These are phyloP conservation scores for Crataegus laevigata DNA, from an alignment of 306 rosid genomes.

Conservation along the genomic window DNA sequence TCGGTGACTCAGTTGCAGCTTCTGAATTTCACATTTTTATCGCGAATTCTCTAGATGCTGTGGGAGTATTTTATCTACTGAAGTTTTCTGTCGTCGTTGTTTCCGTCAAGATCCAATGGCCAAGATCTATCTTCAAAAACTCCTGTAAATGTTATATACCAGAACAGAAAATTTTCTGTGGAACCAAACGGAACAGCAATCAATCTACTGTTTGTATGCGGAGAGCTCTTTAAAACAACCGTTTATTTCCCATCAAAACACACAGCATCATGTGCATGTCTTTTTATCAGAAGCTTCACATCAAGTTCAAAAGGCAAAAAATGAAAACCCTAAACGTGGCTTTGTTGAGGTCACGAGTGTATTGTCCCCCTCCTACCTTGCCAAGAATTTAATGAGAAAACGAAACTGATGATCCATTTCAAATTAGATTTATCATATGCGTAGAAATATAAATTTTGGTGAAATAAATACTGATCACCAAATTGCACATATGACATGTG, in stretches of 20 bases:
- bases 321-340: conserved; percentile 12
- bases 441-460: too few species aligned
- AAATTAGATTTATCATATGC: neutral
- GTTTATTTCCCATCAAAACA: neutral
- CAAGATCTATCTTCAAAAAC: neutral
- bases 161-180: neutral
- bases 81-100: neutral
- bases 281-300: neutral
- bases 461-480: too few species aligned
- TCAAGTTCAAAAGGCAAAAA: neutral
- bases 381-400: conserved; percentile 13
- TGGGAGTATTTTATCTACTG: neutral
- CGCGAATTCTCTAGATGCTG: neutral
- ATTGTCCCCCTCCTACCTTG: conserved; percentile 27
- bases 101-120: too few species aligned
- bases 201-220: neutral
- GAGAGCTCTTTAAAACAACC: neutral
- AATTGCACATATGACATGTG: too few species aligned
- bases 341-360: conserved; percentile 27
- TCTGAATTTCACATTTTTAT: neutral
- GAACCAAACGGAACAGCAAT: neutral
- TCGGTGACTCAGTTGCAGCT: neutral
- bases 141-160: neutral
- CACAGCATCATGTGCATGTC: neutral
- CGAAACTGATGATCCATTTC: neutral